A percentile compares a stretch with the other conserved stretches of the same genome.
Evolutionary conservation across 345 rosid species (phyloP).

Genomic region (Sisymbrium irio): DNA sequence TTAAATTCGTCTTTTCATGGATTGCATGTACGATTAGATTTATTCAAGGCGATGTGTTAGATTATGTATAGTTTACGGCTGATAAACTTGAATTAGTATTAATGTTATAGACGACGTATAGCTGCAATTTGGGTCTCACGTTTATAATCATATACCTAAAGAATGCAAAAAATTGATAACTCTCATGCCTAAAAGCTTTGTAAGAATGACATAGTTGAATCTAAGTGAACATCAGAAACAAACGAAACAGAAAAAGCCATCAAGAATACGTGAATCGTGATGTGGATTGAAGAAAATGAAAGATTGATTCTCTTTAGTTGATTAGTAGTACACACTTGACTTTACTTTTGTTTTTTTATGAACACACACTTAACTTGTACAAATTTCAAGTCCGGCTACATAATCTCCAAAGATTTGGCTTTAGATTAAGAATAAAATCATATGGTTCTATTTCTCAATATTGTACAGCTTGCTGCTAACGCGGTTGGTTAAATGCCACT

Average conservation of each 20-base stretch:
- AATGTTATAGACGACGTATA: not conserved
- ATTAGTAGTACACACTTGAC: not conserved
- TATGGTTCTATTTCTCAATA: too few species aligned
- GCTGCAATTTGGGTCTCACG: conserved; percentile 7
- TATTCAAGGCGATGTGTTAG: not conserved
- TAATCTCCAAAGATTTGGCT: not conserved
- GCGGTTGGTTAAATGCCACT: conserved; percentile 9
- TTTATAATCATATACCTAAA: not conserved
- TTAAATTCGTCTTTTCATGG: not conserved
- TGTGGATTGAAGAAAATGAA: not conserved
- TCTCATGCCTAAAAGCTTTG: not conserved
- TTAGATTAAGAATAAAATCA: too few species aligned
- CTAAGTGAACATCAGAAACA: not conserved
- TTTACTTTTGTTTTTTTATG: not conserved
- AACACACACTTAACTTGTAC: not conserved
- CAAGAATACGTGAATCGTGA: not conserved
- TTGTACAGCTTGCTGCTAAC: conserved; percentile 16
- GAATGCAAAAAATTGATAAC: not conserved
- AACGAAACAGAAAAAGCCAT: not conserved
- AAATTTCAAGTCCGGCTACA: not conserved
- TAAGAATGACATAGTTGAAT: not conserved
- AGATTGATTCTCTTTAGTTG: conserved; percentile 4
- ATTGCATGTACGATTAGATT: not conserved
- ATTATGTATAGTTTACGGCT: not conserved
- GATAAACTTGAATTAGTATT: not conserved